Evolutionary conservation across 1,284 basidiomycete genomes (phyloP), one percentile per base, ranked within the genome.

Genomic region (Cryptococcus amylolentus): DNA sequence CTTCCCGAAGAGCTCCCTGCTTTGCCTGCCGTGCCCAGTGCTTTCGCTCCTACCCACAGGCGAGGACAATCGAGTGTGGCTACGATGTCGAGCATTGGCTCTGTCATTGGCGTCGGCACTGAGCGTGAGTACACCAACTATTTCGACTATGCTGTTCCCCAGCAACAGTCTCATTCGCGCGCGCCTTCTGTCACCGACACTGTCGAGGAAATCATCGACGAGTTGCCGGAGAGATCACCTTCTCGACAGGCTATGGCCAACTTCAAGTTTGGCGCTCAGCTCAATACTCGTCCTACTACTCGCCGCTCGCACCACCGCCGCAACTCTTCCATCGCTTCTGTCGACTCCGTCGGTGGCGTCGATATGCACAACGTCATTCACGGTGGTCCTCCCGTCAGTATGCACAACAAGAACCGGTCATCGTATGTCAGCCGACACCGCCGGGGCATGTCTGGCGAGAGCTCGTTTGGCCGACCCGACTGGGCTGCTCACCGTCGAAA

Each of bases 61-160:
- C 69, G 71, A 40, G 68, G 82, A 10, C 84, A 87, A 46, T 90
- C 89, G 0, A 91, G 88, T 67, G 85, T 91, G 49, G 84, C 87
- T 0, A 91, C 88, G 0, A 84, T 91, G 26, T 91, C 88, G 0
- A 90, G 87, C 0, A 88, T 88, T 54, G 88, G 89, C 2, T 81
- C 80, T 2, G 83, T 88, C 28, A 79, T 88, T 60, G 81, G 86
- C 53, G 75, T 80, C 14, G 87, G 88, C 31, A 75, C 81, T 1
- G 75, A 74, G 0, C 88, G 91, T 70, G 87, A 89, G 1, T 91
- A 90, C 72, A 86, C 88, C 49, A 91, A 86, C 61, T 74, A 72
- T 57, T 70, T 86, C 79, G 48, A 74, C 46, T 75, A 75, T 82
- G 54, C 77, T 71, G 37, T 61, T 27, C 55, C 63, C 43, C 52